Conservation (phyloP, 805 yeast genomes). For the Schwanniomyces pseudopolymorphus region DNA sequence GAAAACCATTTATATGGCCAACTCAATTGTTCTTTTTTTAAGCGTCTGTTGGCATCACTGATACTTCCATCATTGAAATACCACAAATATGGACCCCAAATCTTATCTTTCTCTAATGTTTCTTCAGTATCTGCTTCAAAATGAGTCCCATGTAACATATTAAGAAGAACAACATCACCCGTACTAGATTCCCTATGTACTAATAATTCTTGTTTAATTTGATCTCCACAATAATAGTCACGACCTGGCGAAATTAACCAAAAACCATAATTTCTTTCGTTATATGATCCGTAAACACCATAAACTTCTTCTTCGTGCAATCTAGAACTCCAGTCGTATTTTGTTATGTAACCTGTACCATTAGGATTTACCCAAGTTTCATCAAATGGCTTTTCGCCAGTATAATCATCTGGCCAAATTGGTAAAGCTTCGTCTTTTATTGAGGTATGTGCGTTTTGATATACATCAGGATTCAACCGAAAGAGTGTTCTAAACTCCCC, state of each 20-base stretch:
- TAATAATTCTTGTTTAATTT: conserved; percentile 9
- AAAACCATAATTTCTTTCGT: conserved; percentile 8
- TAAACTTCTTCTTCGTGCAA: conserved; percentile 10
- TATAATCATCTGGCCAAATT: too few relatives aligned
- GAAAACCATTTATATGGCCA: conserved; percentile 11
- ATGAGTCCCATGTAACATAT: conserved; percentile 12
- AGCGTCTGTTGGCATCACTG: conserved; percentile 11
- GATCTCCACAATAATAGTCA: conserved; percentile 10
- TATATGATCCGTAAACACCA: conserved; percentile 8
- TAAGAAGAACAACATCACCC: conserved; percentile 10
- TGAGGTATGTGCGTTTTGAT: too few relatives aligned
- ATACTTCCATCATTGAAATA: conserved; percentile 10
- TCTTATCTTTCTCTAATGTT: conserved; percentile 4
- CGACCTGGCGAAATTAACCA: conserved; percentile 10
- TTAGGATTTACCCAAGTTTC: too few relatives aligned
- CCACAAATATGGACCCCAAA: conserved; percentile 11
- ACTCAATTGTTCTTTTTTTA: conserved; percentile 8
- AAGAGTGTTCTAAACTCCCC: too few relatives aligned
- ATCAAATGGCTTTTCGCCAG: too few relatives aligned
- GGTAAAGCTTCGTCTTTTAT: too few relatives aligned
- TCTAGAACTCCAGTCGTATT: conserved; percentile 11
- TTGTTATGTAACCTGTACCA: conserved; percentile 6
- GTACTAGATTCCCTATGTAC: conserved; percentile 10
- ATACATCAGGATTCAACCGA: too few relatives aligned
- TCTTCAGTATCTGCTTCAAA: conserved; percentile 8